Conservation (phyloP, 2,329 filamentous ascomycete species). For the Dothiorella sarmentorum region DNA sequence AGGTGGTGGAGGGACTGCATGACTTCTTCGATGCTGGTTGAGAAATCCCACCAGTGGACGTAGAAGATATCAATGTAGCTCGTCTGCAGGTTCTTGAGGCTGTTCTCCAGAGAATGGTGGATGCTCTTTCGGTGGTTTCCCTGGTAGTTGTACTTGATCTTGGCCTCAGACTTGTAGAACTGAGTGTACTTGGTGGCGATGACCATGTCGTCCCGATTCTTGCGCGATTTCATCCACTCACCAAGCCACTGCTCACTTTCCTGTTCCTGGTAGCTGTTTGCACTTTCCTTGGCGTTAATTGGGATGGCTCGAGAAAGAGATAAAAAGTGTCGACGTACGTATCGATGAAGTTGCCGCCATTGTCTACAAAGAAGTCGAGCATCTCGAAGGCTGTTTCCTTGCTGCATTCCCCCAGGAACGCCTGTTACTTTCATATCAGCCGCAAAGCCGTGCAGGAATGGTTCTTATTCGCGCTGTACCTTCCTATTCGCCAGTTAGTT, state of each 20-base stretch:
- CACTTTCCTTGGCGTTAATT: too few species aligned
- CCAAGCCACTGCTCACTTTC: slow-evolving; percentile 50
- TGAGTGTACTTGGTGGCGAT: slow-evolving; percentile 55
- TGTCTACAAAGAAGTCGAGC: slow-evolving; percentile 62
- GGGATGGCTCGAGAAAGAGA: too few species aligned
- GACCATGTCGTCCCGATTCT: slow-evolving; percentile 50
- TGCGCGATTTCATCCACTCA: slow-evolving; percentile 48
- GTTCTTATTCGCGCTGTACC: too few species aligned
- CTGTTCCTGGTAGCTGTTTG: slow-evolving; percentile 48
- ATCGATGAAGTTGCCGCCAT: slow-evolving; percentile 66
- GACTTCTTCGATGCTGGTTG: slow-evolving; percentile 35
- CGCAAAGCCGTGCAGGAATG: too few species aligned
- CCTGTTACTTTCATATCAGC: too few species aligned
- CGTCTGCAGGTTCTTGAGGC: slow-evolving; percentile 41
- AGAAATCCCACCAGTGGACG: slow-evolving; percentile 42
- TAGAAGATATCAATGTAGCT: slow-evolving; percentile 41
- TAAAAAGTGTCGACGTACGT: too few species aligned
- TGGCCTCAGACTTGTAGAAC: slow-evolving; percentile 23
- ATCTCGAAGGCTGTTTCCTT: slow-evolving; percentile 61
- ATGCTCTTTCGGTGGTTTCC: slow-evolving; percentile 32
- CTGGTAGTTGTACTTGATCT: slow-evolving; percentile 25
- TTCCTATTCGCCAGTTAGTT: not conserved
- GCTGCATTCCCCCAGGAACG: slow-evolving; percentile 19
- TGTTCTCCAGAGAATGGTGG: slow-evolving; percentile 36
- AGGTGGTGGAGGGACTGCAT: slow-evolving; percentile 38